Conservation (phyloP, 2,329 filamentous ascomycete species). For the Trichoderma asperellum region DNA sequence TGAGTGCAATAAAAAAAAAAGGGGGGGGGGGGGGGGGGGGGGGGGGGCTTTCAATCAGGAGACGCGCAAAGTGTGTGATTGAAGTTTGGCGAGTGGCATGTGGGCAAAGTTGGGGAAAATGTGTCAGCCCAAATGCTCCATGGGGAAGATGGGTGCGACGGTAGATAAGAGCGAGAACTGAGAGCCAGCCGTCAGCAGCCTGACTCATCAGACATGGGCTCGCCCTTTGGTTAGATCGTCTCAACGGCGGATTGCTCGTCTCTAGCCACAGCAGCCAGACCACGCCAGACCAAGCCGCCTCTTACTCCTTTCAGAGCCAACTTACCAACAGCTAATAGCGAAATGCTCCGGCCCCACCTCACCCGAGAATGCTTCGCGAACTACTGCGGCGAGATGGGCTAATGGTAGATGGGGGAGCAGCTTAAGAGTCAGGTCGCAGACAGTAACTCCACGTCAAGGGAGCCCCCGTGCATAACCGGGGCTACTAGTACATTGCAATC, state of each 20-base stretch:
- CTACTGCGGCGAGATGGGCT: constrained; percentile 7
- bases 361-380: constrained; percentile 1
- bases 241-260: neutral
- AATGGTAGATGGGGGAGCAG: neutral
- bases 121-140: constrained; percentile 21
- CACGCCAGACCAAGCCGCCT: constrained; percentile 1
- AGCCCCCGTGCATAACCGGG: constrained; percentile 14
- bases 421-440: neutral
- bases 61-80: constrained; percentile 14
- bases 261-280: neutral
- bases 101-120: constrained; percentile 27
- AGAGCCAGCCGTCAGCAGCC: constrained; percentile 18
- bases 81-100: constrained; percentile 19
- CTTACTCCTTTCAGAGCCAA: neutral
- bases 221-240: neutral
- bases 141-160: constrained; percentile 15
- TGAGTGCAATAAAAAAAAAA: neutral
- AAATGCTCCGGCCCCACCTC: constrained; percentile 12
- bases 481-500: neutral
- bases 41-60: constrained; percentile 1
- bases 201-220: constrained; percentile 24
- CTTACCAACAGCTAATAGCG: neutral
- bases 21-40: neutral
- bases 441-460: neutral
- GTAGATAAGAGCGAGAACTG: constrained; percentile 15